Base-by-base conservation (phyloP, 805 yeast species). In the Cyberlindnera euphorbiae region DNA sequence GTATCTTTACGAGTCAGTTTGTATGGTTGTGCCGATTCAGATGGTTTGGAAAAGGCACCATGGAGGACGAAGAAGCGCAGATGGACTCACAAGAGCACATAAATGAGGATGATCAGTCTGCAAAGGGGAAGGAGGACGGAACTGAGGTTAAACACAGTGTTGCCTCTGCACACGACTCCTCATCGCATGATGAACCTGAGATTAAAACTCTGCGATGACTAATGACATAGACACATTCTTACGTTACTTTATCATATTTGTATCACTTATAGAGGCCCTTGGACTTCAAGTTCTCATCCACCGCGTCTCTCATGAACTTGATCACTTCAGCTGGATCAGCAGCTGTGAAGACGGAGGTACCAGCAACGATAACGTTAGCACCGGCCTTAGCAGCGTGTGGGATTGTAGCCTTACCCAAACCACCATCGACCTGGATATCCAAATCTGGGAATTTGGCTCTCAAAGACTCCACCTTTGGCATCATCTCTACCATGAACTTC, bases 311-410 rank as follows among this genome's bases (percentile, higher is more conserved):
- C 66, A 89, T 68, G 50, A 71, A 71, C 33, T 65, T 65, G 48
- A 93, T 89, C 48, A 87, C 82, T 47, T 77, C 82, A 9, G 65
- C 66, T 15, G 97, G 96, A 47, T 82, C 80, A 9, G 72, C 67
- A 7, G 97, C 95, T 41, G 79, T 79, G 67, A 89, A 93, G 12
- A 90, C 94, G 33, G 95, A 75, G 12, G 97, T 90, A 30, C 98
- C 98, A 4, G 98, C 97, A 32, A 93, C 98, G 55, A 93, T 88
- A 32, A 89, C 96, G 56, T 93, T 93, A 34, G 98, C 98, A 38
- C 98, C 98, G 9, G 97, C 97, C 36, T 75, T 72, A n/a, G 97
- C 96, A 28, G 97, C 97, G 14, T 68, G 72, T 36, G 78, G 82
- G 32, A 90, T 80, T 2, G 95, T 93, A 29, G 77, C 88, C 46